Percentiles rank a stretch among this genome's conserved stretches.
phyloP scores from a whole-genome alignment of 306 rosid species.

The Styphnolobium japonicum region DNA sequence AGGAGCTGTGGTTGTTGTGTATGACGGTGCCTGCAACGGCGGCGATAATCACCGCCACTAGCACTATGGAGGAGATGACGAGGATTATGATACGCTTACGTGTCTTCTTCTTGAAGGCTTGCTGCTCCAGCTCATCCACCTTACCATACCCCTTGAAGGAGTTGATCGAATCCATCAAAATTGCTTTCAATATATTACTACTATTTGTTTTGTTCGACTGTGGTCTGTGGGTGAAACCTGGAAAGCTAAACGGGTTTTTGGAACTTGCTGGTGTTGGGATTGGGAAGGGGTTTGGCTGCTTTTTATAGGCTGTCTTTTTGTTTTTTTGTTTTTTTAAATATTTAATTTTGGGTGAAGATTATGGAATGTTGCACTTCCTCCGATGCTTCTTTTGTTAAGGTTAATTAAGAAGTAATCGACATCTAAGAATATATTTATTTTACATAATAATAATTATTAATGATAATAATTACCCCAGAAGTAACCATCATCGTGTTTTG shows the following conservation, averaged over 20 bases:
- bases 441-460: no score
- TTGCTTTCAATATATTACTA: no score
- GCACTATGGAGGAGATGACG: conserved; percentile 43
- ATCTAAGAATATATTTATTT: conserved; percentile 12
- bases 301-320: no score
- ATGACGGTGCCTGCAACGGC: conserved; percentile 51
- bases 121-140: conserved; percentile 70
- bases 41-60: conserved; percentile 40
- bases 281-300: no score
- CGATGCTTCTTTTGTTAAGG: conserved; percentile 25
- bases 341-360: background rate
- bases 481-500: conserved; percentile 13
- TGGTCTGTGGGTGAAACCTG: no score
- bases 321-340: no score
- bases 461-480: background rate
- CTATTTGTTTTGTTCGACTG: no score
- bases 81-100: conserved; percentile 58
- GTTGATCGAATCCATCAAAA: conserved; percentile 62
- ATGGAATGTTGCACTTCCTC: background rate
- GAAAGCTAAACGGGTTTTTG: background rate
- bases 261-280: no score
- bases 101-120: conserved; percentile 51
- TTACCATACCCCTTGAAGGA: conserved; percentile 92
- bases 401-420: background rate
- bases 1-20: conserved; percentile 44